phyloP scores from a whole-genome alignment of 192 early-diverging fungal genomes.

The Martensiomyces pterosporus region DNA sequence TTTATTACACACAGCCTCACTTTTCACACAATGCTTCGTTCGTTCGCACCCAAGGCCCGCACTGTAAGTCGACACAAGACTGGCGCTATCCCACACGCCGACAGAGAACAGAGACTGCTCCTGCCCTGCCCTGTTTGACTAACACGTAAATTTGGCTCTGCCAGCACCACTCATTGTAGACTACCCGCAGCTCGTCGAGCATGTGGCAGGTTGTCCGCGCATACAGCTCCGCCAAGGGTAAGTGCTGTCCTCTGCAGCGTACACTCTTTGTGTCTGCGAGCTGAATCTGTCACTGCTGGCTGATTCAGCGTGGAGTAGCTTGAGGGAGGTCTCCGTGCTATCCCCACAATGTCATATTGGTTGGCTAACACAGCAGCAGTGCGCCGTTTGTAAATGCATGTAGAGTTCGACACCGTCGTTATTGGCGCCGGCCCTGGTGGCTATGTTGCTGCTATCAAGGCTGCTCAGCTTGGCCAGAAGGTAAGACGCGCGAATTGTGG shows the following conservation, averaged over 20 bases:
- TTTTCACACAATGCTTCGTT: constrained; percentile 35
- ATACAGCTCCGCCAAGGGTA: constrained; percentile 51
- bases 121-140: no score
- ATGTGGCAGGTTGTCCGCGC: constrained; percentile 34
- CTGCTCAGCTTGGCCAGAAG: constrained; percentile 96
- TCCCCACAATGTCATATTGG: no score
- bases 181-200: constrained; percentile 12
- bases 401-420: constrained; percentile 78
- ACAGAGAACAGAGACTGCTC: neutral
- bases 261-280: no score
- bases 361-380: no score
- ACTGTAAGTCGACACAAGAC: constrained; percentile 2
- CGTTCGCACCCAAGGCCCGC: constrained; percentile 32
- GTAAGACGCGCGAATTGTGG: constrained; percentile 51
- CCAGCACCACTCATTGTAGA: neutral
- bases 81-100: neutral
- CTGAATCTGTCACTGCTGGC: no score
- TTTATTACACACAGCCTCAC: no score
- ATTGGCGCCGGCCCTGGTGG: constrained; percentile 98
- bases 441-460: constrained; percentile 98
- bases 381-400: neutral
- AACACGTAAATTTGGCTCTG: no score
- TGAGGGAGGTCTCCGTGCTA: no score
- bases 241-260: neutral
- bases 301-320: no score